A percentile compares a stretch with the other conserved stretches of the same genome.
phyloP scores from a whole-genome alignment of 139 green algal species.

The Chlamydomonas sphaeroides region DNA sequence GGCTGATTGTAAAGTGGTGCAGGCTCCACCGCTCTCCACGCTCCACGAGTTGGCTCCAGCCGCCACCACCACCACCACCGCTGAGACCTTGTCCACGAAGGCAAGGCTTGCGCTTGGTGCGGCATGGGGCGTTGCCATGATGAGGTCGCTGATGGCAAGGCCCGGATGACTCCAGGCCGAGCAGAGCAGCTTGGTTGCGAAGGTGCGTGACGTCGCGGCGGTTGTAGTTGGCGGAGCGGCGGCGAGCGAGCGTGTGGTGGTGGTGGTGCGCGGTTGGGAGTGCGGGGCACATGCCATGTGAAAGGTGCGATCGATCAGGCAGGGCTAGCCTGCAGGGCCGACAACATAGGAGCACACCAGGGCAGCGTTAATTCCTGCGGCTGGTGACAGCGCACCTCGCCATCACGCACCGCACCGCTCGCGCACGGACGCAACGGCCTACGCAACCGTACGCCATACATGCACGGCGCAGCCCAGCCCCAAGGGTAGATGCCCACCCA shows the following conservation, averaged over 20 bases:
- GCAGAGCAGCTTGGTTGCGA: constrained; percentile 38
- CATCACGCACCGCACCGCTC: too few species aligned
- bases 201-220: neutral
- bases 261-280: constrained; percentile 15
- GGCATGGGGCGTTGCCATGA: constrained; percentile 19
- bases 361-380: constrained; percentile 16
- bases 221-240: constrained; percentile 18
- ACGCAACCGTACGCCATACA: neutral
- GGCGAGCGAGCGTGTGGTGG: constrained; percentile 25
- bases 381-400: too few species aligned
- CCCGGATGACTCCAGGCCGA: constrained; percentile 43
- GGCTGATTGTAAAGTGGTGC: constrained; percentile 27
- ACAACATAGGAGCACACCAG: constrained; percentile 34
- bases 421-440: too few species aligned
- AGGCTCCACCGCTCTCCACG: constrained; percentile 11
- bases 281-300: constrained; percentile 26
- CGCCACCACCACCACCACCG: constrained; percentile 38
- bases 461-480: constrained; percentile 8
- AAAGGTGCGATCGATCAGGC: constrained; percentile 18
- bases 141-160: constrained; percentile 41
- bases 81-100: constrained; percentile 32
- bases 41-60: constrained; percentile 27
- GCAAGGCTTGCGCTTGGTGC: constrained; percentile 39
- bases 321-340: constrained; percentile 40
- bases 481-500: neutral